Evolutionary conservation across 192 early-diverging fungal species (phyloP), one percentile per base, ranked within the genome.

Genomic region (Entophlyctis helioformis): DNA sequence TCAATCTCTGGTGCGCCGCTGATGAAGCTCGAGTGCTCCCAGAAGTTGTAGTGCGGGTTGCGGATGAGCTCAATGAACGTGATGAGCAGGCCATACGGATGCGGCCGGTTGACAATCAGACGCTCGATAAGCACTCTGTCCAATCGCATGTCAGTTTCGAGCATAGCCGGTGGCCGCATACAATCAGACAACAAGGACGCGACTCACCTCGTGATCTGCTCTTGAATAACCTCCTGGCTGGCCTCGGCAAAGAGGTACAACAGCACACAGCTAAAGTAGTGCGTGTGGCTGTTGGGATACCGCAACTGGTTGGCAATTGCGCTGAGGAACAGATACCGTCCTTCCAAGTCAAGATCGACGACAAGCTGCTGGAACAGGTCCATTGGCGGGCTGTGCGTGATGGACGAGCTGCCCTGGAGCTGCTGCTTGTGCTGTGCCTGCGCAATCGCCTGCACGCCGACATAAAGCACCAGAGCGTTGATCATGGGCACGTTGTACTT

Each of bases 1-100:
- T 88, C 82, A 51, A 88, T 84, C 54, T 88, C 86, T n/a, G 83
- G 70, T 11, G 84, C 78, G 47, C 80, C 79, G 36, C 78, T 57
- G 34, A 73, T 69, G 46, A 73, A 73, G 52, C 56, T 63, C 3
- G 60, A 68, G 61, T 81, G 81, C 44, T 61, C 72, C 84, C 84
- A 86, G 66, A 86, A 83, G 34, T 74, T 68, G 57, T 77, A 86
- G 40, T 69, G 71, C 36, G 84, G 85, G 59, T 96, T 93, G 51
- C 87, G 85, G 62, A 98, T 86, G 52, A 98, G 62, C 61, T 98
- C 95, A 44, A 96, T 98, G 54, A 98, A 90, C 20, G 95, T 96
- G 16, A 96, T 87, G 49, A 98, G 67, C 48, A 98, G 71, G 12
- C 95, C 95, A 84, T 93, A 96, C 39, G 95, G 95, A 66, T 95